phyloP scores from a whole-genome alignment of 2,329 filamentous ascomycete genomes.

The Colletotrichum cordylinicola region DNA sequence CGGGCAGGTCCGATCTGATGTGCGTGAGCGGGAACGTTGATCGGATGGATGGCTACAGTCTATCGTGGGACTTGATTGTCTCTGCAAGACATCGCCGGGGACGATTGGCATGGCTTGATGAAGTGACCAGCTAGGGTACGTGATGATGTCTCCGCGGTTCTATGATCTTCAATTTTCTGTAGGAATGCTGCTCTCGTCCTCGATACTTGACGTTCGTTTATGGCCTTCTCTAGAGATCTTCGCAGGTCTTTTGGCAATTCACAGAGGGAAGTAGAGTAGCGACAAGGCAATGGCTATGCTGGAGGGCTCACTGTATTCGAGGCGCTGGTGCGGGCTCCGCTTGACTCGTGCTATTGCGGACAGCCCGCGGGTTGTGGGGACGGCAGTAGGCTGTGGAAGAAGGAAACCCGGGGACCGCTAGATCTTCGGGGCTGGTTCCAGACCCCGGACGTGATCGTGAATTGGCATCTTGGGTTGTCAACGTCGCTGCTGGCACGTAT shows the following conservation, averaged over 20 bases:
- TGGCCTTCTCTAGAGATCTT: rapidly evolving
- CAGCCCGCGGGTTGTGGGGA: not conserved
- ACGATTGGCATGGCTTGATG: not conserved
- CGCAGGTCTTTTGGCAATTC: not conserved
- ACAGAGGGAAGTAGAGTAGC: rapidly evolving
- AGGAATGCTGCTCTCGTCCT: too few relatives aligned
- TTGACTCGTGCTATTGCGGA: not conserved
- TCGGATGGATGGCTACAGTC: not conserved
- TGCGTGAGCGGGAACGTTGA: not conserved
- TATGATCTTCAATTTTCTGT: not conserved
- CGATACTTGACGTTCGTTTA: not conserved
- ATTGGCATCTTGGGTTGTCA: not conserved
- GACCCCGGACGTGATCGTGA: not conserved
- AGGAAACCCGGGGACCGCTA: not conserved
- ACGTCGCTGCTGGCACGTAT: not conserved
- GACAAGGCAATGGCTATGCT: rapidly evolving
- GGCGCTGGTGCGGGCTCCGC: not conserved
- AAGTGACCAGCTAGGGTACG: not conserved
- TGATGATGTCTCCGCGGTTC: rapidly evolving
- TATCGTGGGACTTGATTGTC: not conserved
- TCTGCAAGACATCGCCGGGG: not conserved
- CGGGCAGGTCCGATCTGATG: not conserved
- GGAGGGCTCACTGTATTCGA: not conserved
- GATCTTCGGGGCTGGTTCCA: not conserved
- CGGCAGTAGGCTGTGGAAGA: not conserved